A percentile compares a stretch with the other conserved stretches of the same genome.
These are phyloP conservation scores for Populus ilicifolia DNA, from an alignment of 345 rosid species.

Conservation along the genomic window DNA sequence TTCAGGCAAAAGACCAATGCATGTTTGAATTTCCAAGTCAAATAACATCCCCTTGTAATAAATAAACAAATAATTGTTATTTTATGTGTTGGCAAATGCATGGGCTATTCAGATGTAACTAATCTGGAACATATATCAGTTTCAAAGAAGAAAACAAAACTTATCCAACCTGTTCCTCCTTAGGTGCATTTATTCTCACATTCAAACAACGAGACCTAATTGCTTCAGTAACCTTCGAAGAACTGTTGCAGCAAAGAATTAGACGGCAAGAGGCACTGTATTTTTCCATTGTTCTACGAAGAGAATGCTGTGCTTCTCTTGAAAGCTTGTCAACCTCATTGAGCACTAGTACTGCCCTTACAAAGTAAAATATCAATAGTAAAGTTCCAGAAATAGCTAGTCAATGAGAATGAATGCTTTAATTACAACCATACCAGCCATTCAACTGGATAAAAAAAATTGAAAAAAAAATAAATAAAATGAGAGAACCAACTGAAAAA, in stretches of 20 bases:
- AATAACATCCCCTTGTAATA: background rate
- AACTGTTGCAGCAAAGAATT: conserved; percentile 91
- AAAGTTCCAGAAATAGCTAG: background rate
- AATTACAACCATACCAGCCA: background rate
- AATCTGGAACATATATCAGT: background rate
- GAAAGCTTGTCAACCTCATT: conserved; percentile 99
- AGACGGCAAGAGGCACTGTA: conserved; percentile 86
- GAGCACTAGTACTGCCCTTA: conserved; percentile 69
- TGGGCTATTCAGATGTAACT: background rate
- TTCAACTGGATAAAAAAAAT: background rate
- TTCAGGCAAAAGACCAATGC: background rate
- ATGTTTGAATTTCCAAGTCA: background rate
- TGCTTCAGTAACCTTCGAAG: conserved; percentile 93
- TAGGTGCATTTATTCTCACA: conserved; percentile 77
- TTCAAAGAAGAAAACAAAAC: conserved; percentile 7
- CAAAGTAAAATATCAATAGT: conserved; percentile 17
- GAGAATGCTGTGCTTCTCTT: conserved; percentile 98
- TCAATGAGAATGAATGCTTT: background rate
- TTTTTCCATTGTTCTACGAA: conserved; percentile 98
- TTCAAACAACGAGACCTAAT: conserved; percentile 97
- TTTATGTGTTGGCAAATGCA: background rate
- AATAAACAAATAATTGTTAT: background rate
- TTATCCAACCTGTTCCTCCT: conserved; percentile 72
- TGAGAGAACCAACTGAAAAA: background rate
- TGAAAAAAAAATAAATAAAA: background rate